Base-by-base conservation (phyloP, 2,329 filamentous ascomycete species). In the Trichophyton mentagrophytes region DNA sequence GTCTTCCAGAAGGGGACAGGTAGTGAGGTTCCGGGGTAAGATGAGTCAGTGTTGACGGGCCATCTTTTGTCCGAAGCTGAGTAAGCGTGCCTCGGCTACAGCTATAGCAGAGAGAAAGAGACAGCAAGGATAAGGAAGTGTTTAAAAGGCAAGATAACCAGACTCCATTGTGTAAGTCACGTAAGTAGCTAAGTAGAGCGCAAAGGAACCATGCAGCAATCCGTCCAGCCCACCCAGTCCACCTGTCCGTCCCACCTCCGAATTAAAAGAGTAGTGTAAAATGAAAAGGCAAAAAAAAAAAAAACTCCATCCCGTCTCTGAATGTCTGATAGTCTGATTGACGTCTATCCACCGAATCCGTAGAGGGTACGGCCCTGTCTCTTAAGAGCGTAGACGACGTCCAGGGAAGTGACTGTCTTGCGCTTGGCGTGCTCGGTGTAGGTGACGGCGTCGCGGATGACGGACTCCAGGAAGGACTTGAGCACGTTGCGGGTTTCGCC, bases 391-490 rank as follows among this genome's bases (percentile, higher is more conserved):
- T 83, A 83, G 75, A 84, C 81, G 66, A 84, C 81, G 69, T 84
- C 81, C 68, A 83, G 79, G 62, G 81, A 83, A 58, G 75, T 77
- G 69, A 77, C 75, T 61, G 75, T 76, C 74, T 77, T 77, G 78
- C 86, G 83, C 85, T 89, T 89, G 76, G 85, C 85, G 82, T 89
- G 86, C 80, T 89, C 86, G 68, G 86, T 89, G 80, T 89, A 89
- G 73, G 86, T 89, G 78, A 89, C 84, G 64, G 86, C 85, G 70
- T 89, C 86, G 76, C 86, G 83, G 73, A 90, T 89, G 76, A 90
- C 86, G 76, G 85, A 82, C 78, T 89, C 87, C 69, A 90, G 85
- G 85, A 89, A 89, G 76, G 86, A 86, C 84, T 89, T 89, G 71
- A 90, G 82, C 71, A 89, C 87, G 82, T 85, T 85, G 73, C 87